A percentile compares a stretch with the other conserved stretches of the same genome.
These are phyloP conservation scores for Hymenoscyphus occultus DNA, from an alignment of 2,329 filamentous ascomycete genomes.

Conservation along the genomic window DNA sequence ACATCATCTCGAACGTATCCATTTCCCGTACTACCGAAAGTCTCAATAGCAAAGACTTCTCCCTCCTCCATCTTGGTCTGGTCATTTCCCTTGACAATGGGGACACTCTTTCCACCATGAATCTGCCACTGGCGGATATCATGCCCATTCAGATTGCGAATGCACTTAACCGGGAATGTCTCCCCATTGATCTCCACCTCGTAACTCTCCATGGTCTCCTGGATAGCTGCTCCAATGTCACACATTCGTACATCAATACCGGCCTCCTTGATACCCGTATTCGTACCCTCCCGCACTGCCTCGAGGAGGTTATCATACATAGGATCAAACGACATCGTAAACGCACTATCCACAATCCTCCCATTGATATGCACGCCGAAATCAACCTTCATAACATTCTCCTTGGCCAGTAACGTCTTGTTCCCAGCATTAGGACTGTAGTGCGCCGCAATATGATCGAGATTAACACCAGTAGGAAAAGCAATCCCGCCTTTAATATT, in stretches of 20 bases:
- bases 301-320: conserved; percentile 65
- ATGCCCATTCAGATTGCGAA: conserved; percentile 62
- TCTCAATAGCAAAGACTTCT: conserved; percentile 93
- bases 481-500: conserved; percentile 77
- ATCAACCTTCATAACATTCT: conserved; percentile 72
- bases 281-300: conserved; percentile 66
- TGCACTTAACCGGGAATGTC: conserved; percentile 52
- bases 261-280: conserved; percentile 79
- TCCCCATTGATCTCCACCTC: conserved; percentile 54
- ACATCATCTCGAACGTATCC: conserved; percentile 85
- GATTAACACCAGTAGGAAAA: conserved; percentile 79
- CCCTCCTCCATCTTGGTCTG: conserved; percentile 97
- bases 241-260: conserved; percentile 89
- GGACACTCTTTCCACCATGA: conserved; percentile 89
- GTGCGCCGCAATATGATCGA: conserved; percentile 84
- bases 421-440: conserved; percentile 86
- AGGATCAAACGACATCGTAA: conserved; percentile 66
- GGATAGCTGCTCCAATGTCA: conserved; percentile 55
- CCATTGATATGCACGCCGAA: conserved; percentile 71
- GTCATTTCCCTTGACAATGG: conserved; percentile 85
- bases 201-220: conserved; percentile 61
- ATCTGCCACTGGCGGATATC: conserved; percentile 87
- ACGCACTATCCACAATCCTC: conserved; percentile 68
- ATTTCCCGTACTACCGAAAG: conserved; percentile 89
- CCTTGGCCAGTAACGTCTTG: conserved; percentile 64